Conservation (phyloP, 2,329 filamentous ascomycete genomes). For the Clonostachys rhizophaga region DNA sequence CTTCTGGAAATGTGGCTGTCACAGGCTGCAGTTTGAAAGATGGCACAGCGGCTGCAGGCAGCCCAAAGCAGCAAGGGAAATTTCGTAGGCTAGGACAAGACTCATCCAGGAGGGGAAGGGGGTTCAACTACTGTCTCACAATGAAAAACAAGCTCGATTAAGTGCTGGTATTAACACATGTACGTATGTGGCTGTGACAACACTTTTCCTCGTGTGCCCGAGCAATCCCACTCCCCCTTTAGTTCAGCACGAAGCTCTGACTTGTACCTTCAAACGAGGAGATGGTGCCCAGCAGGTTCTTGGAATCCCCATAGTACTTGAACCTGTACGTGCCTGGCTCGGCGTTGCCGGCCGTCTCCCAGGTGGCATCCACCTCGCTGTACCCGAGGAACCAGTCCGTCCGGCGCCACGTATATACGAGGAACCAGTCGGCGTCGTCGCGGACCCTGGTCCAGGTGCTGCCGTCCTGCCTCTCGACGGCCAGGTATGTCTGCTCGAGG, state of each 20-base stretch:
- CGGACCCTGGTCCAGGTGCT: conserved; percentile 60
- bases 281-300: conserved; percentile 57
- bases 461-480: conserved; percentile 59
- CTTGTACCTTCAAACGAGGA: conserved; percentile 66
- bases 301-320: conserved; percentile 81
- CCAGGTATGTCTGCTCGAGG: conserved; percentile 71
- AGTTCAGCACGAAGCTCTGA: conserved; percentile 34
- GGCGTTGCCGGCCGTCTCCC: conserved; percentile 56
- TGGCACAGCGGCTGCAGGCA: too few relatives aligned
- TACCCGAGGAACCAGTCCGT: conserved; percentile 65
- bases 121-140: too few relatives aligned
- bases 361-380: conserved; percentile 74
- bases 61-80: too few relatives aligned
- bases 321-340: conserved; percentile 69
- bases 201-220: too few relatives aligned
- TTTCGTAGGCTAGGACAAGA: too few relatives aligned
- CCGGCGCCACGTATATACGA: conserved; percentile 77
- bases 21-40: too few relatives aligned
- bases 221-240: background rate
- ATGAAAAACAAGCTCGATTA: too few relatives aligned
- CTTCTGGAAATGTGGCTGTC: too few relatives aligned
- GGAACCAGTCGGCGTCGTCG: conserved; percentile 76
- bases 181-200: too few relatives aligned
- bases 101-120: too few relatives aligned
- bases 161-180: too few relatives aligned